Base-by-base conservation (phyloP, 2,329 filamentous ascomycete genomes). In the Aspergillus niger region DNA sequence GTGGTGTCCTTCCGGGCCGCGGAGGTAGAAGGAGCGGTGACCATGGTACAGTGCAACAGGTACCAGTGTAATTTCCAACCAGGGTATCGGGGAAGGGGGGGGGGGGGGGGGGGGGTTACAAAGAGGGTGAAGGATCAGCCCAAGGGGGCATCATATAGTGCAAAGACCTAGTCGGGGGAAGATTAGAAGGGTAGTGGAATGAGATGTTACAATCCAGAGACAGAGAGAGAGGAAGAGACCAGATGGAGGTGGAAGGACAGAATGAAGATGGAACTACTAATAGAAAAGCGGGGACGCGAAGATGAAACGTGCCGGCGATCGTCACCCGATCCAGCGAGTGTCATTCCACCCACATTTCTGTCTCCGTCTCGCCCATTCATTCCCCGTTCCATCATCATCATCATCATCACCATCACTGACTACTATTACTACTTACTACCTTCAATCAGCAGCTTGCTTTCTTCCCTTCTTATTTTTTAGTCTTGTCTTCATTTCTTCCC, bases 1-100 rank as follows among this genome's bases (percentile, higher is more conserved):
- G 88, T 58, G 32, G 70, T 75, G 65, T 82, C 78, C 73, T 82
- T 84, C 38, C 76, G 73, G 65, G 68, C 61, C 62, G 55, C 57
- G 64, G 67, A 58, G 28, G 30, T 5, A 5, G 63, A 50, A 22
- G 58, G 32, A 38, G 48, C 39, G 13, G 32, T n/a, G 48, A 51
- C 57, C 57, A 53, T 56, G n/a, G 43, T 59, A 30, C 39, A 15
- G 32, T 36, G 32, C 32, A 36, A 36, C 32, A 13, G 22, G 56
- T 32, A 39, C 32, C 52, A 20, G 22, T 15, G 17, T 36, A 17
- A 36, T 15, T 15, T 15, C 32, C 32, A 36, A 36, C 32, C 32
- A 30, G 36, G 32, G 36, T 13, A 13, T n/a, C 8, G 51, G 8
- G 44, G 43, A 47, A 8, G 39, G 24, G 41, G 38, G 11, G 41